A percentile compares a stretch with the other conserved stretches of the same genome.
These are phyloP conservation scores for Agaricus sinodeliciosus DNA, from an alignment of 768 basidiomycete genomes.

Conservation along the genomic window DNA sequence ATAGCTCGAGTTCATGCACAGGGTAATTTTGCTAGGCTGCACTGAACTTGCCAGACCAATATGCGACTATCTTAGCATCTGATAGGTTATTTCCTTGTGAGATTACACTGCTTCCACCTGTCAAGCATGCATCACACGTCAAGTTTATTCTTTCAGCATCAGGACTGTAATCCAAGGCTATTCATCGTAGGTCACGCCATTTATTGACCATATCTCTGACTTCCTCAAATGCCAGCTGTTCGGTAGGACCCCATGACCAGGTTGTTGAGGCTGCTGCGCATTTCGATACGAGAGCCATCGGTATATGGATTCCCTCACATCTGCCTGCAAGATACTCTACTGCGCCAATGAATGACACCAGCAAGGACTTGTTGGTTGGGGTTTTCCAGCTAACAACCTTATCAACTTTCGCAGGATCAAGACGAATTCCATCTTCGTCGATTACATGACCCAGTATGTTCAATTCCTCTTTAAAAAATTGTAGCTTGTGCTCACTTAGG, in stretches of 20 bases:
- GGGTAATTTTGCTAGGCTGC: slow-evolving; percentile 26
- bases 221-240: slow-evolving; percentile 22
- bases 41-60: slow-evolving; percentile 23
- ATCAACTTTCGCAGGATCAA: slow-evolving; percentile 32
- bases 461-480: slow-evolving; percentile 14
- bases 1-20: slow-evolving; percentile 24
- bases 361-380: slow-evolving; percentile 12
- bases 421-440: slow-evolving; percentile 22
- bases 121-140: slow-evolving; percentile 21
- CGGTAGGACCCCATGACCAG: slow-evolving; percentile 15
- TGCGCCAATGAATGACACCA: slow-evolving; percentile 27
- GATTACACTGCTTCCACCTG: slow-evolving; percentile 18
- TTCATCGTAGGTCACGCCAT: slow-evolving; percentile 11
- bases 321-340: slow-evolving; percentile 27
- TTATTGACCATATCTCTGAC: slow-evolving; percentile 19
- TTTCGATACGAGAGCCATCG: slow-evolving; percentile 21
- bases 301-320: slow-evolving; percentile 18
- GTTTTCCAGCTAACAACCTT: slow-evolving; percentile 14
- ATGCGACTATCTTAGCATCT: slow-evolving; percentile 22
- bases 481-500: slow-evolving; percentile 8
- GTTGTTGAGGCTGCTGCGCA: slow-evolving; percentile 12
- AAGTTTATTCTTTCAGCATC: slow-evolving; percentile 17
- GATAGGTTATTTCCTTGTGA: slow-evolving; percentile 20
- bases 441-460: slow-evolving; percentile 28
- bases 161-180: slow-evolving; percentile 13